Evolutionary conservation across 2,329 filamentous ascomycete genomes (phyloP).

Genomic region (Calonectria fujianensis): DNA sequence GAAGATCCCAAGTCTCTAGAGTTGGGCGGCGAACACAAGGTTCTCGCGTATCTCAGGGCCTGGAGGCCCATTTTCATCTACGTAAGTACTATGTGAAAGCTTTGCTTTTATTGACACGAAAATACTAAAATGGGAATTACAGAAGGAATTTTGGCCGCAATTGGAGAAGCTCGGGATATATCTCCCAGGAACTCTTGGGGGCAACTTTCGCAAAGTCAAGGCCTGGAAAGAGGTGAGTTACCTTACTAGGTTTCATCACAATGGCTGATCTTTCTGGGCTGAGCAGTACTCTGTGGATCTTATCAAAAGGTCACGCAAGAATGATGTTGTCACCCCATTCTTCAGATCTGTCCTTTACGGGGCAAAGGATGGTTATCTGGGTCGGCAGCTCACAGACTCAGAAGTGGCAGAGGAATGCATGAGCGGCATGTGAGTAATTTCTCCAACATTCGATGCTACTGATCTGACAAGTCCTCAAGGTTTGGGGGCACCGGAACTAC

Average conservation of each 20-base stretch:
- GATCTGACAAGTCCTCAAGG: neutral
- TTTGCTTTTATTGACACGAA: neutral
- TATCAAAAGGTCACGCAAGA: slow-evolving; percentile 1
- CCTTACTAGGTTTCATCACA: neutral
- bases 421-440: neutral
- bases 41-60: neutral
- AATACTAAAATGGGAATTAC: neutral
- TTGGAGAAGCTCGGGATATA: neutral
- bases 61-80: slow-evolving; percentile 14
- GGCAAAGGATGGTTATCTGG: neutral
- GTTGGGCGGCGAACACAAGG: neutral
- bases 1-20: slow-evolving; percentile 13
- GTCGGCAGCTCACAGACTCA: neutral
- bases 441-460: neutral
- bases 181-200: neutral
- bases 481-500: slow-evolving; percentile 3
- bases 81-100: neutral
- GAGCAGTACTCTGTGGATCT: neutral
- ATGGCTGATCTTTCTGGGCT: neutral
- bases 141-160: slow-evolving; percentile 15
- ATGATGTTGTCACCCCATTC: slow-evolving; percentile 3
- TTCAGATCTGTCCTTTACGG: neutral
- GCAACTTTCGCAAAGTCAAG: slow-evolving; percentile 13
- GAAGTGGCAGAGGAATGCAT: slow-evolving; percentile 9
- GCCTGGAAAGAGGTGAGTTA: slow-evolving; percentile 12